Conservation (phyloP, 1,284 basidiomycete genomes). For the Ceratobasidium sp. region DNA sequence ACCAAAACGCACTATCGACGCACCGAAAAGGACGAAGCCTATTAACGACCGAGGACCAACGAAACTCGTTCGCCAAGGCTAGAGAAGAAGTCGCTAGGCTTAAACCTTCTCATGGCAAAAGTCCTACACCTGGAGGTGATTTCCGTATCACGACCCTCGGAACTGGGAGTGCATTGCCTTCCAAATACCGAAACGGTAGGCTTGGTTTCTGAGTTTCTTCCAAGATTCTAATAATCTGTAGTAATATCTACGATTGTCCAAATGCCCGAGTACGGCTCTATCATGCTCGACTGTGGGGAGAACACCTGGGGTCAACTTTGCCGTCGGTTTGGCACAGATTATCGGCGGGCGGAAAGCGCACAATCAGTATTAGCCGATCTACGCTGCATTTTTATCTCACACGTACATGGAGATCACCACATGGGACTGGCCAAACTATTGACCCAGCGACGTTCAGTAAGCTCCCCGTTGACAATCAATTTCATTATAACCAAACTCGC, state of each 20-base stretch:
- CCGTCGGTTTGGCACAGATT: slow-evolving; percentile 75
- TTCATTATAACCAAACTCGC: neutral
- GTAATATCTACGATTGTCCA: slow-evolving; percentile 79
- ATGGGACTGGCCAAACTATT: slow-evolving; percentile 81
- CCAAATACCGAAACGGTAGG: slow-evolving; percentile 81
- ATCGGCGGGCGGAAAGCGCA: slow-evolving; percentile 53
- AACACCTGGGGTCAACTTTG: slow-evolving; percentile 90
- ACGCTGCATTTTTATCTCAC: slow-evolving; percentile 85
- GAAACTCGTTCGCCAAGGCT: slow-evolving; percentile 49
- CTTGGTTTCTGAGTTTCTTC: neutral
- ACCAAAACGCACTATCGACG: neutral
- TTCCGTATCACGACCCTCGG: slow-evolving; percentile 82
- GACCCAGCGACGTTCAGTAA: slow-evolving; percentile 72
- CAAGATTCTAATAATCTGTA: slow-evolving; percentile 47
- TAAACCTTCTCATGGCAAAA: neutral
- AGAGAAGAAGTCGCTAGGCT: slow-evolving; percentile 16
- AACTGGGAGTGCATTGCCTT: slow-evolving; percentile 87
- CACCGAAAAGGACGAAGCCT: slow-evolving; percentile 4
- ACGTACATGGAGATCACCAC: slow-evolving; percentile 94
- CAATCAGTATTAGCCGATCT: slow-evolving; percentile 73
- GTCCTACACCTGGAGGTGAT: slow-evolving; percentile 60
- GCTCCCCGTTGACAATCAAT: slow-evolving; percentile 46
- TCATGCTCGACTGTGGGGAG: slow-evolving; percentile 92
- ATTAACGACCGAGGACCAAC: slow-evolving; percentile 23
- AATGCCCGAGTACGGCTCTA: slow-evolving; percentile 69